Conservation (phyloP, 306 rosid genomes). For the Lagenaria siceraria region DNA sequence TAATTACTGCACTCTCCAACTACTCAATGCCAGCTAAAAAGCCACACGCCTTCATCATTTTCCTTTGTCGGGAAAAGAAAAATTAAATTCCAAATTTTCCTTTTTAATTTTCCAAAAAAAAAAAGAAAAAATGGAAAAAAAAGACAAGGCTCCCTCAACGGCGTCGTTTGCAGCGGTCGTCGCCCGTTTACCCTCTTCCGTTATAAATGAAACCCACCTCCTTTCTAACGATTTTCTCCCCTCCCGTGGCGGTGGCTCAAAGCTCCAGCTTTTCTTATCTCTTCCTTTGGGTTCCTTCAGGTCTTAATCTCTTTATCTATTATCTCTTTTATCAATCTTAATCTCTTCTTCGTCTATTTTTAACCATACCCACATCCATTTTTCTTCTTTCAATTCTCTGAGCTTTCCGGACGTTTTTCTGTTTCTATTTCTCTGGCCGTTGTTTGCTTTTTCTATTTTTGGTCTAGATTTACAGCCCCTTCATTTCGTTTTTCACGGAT, state of each 20-base stretch:
- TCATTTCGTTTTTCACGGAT: slow-evolving; percentile 4
- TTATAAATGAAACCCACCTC: background rate
- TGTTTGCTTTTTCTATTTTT: background rate
- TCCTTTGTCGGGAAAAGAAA: background rate
- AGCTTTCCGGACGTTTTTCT: background rate
- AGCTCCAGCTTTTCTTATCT: slow-evolving; percentile 4
- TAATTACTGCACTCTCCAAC: background rate
- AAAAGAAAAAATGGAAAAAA: background rate
- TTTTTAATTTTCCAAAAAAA: background rate
- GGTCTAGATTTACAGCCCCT: background rate
- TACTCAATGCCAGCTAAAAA: slow-evolving; percentile 1
- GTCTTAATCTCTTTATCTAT: background rate
- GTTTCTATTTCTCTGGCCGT: background rate
- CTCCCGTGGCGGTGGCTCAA: slow-evolving; percentile 10
- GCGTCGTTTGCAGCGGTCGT: background rate
- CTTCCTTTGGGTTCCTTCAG: slow-evolving; percentile 1
- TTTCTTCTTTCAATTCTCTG: background rate
- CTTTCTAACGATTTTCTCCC: background rate
- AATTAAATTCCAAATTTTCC: background rate
- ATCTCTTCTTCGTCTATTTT: background rate
- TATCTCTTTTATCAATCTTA: background rate
- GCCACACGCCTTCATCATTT: slow-evolving; percentile 5
- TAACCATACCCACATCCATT: background rate
- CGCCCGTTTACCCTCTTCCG: background rate
- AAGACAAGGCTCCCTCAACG: background rate